Percentiles rank a stretch among this genome's conserved stretches.
These are phyloP conservation scores for Zarea fungicola DNA, from an alignment of 2,329 filamentous ascomycete species.

Conservation along the genomic window DNA sequence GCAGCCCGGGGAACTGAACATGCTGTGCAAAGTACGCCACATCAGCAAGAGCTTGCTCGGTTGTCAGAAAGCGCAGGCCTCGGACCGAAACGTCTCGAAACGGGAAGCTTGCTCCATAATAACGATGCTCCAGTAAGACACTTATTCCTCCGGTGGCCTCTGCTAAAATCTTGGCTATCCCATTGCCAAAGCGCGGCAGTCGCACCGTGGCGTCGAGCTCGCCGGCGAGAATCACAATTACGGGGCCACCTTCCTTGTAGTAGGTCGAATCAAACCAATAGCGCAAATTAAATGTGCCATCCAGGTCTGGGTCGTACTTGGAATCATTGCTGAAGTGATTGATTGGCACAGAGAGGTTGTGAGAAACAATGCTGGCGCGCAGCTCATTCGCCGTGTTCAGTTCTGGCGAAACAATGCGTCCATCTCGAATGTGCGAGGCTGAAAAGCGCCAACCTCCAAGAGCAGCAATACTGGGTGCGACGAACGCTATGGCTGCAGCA, in stretches of 20 bases:
- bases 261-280: slow-evolving; percentile 80
- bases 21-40: slow-evolving; percentile 74
- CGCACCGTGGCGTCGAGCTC: slow-evolving; percentile 61
- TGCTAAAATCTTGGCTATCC: slow-evolving; percentile 66
- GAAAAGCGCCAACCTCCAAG: too few species aligned
- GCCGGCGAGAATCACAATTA: slow-evolving; percentile 70
- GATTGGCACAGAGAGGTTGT: slow-evolving; percentile 46
- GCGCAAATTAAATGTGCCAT: slow-evolving; percentile 62
- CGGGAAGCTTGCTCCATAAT: slow-evolving; percentile 75
- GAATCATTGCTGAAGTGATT: slow-evolving; percentile 83
- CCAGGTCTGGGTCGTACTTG: slow-evolving; percentile 69
- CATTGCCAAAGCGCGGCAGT: slow-evolving; percentile 69
- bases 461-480: too few species aligned
- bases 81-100: slow-evolving; percentile 58
- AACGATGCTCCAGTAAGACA: slow-evolving; percentile 80
- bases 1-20: slow-evolving; percentile 62
- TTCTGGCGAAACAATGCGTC: too few species aligned
- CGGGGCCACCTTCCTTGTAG: slow-evolving; percentile 72
- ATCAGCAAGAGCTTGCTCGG: slow-evolving; percentile 77
- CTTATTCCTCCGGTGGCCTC: slow-evolving; percentile 68
- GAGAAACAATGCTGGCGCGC: too few species aligned
- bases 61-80: slow-evolving; percentile 75
- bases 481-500: too few species aligned
- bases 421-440: too few species aligned
- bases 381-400: too few species aligned